Evolutionary conservation across 1,284 basidiomycete genomes (phyloP).

Genomic region (Microstroma glucosiphilum): DNA sequence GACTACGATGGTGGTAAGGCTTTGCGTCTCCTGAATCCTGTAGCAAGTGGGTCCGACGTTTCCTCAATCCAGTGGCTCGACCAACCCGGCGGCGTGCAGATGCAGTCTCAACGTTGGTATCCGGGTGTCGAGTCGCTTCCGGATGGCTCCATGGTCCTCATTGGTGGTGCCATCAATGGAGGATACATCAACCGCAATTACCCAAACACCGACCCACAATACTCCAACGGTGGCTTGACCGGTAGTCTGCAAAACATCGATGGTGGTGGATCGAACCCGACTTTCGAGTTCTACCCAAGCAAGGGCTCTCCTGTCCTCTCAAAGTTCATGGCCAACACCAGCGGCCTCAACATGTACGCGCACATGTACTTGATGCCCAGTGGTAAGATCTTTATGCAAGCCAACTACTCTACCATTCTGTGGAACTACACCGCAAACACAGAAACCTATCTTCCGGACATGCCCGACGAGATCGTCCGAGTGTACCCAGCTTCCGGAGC

Average conservation of each 20-base stretch:
- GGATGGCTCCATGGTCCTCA: constrained; percentile 43
- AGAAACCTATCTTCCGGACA: constrained; percentile 38
- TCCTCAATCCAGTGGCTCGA: constrained; percentile 30
- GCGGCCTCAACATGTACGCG: constrained; percentile 49
- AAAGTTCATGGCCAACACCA: constrained; percentile 45
- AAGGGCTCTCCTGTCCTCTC: constrained; percentile 21
- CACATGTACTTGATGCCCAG: constrained; percentile 49
- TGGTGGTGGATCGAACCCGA: constrained; percentile 36
- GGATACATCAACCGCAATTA: constrained; percentile 50
- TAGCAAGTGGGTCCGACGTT: constrained; percentile 14
- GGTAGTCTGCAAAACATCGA: constrained; percentile 13
- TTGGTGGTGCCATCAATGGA: constrained; percentile 43
- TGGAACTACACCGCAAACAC: constrained; percentile 39
- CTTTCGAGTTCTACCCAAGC: constrained; percentile 47
- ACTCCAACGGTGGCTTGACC: constrained; percentile 15
- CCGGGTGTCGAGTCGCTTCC: constrained; percentile 47
- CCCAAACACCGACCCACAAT: constrained; percentile 39
- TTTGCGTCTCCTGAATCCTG: constrained; percentile 44
- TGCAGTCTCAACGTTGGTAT: constrained; percentile 45
- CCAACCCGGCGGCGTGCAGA: constrained; percentile 27
- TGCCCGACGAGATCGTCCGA: constrained; percentile 50
- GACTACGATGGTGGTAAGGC: constrained; percentile 45
- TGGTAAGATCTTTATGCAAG: constrained; percentile 50
- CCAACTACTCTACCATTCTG: constrained; percentile 43
- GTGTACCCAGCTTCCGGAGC: constrained; percentile 88